phyloP scores from a whole-genome alignment of 2,329 filamentous ascomycete genomes.

The Dendrostoma leiphaemia region DNA sequence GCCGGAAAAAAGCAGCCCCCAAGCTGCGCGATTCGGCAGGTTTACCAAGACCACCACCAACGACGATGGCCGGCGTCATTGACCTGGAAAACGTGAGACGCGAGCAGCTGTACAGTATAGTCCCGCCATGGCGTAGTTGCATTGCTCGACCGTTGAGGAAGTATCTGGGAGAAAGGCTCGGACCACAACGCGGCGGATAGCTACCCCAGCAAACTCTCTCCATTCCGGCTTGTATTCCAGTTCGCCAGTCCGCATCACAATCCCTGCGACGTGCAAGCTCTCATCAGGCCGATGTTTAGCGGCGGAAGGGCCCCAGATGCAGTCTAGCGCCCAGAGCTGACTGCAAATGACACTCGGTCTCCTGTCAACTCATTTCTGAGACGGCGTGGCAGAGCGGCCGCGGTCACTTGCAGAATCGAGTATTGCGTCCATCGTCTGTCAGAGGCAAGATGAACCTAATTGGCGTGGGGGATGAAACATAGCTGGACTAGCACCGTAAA shows the following conservation, averaged over 20 bases:
- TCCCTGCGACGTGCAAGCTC: slow-evolving; percentile 9
- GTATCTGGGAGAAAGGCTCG: slow-evolving; percentile 1
- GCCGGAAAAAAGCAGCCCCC: neutral
- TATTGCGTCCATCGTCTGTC: neutral
- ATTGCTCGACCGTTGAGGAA: slow-evolving; percentile 4
- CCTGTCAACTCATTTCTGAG: slow-evolving; percentile 2
- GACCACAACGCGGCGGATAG: slow-evolving; percentile 7
- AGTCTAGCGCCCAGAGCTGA: slow-evolving; percentile 14
- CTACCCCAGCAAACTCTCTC: slow-evolving; percentile 4
- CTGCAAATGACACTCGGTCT: slow-evolving; percentile 8
- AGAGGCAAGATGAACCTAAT: slow-evolving; percentile 10
- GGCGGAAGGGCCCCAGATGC: slow-evolving; percentile 10
- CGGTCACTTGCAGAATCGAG: neutral
- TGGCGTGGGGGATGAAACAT: slow-evolving; percentile 9
- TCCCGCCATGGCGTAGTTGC: slow-evolving; percentile 9
- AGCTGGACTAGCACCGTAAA: neutral
- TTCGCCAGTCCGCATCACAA: slow-evolving; percentile 16
- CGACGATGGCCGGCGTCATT: slow-evolving; percentile 3
- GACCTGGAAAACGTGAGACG: neutral
- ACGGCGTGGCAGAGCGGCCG: slow-evolving; percentile 3
- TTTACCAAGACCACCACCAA: neutral
- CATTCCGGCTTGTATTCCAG: slow-evolving; percentile 18
- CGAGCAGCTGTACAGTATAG: neutral
- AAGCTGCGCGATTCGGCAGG: neutral
- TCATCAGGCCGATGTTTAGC: slow-evolving; percentile 10